Conservation (phyloP, 2,329 filamentous ascomycete species). For the Capronia americana region DNA sequence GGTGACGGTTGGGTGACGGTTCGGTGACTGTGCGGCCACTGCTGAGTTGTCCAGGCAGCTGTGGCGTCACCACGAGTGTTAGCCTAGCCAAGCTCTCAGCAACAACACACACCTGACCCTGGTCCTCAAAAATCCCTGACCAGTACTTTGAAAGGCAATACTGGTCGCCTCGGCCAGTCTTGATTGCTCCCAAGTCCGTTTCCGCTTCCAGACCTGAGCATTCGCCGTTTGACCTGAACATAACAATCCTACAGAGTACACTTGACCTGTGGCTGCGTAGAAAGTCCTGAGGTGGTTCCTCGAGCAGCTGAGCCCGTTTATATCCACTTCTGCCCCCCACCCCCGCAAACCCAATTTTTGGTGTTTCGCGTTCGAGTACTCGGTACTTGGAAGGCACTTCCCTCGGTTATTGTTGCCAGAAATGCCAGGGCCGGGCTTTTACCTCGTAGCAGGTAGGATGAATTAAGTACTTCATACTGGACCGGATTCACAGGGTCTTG, state of each 20-base stretch:
- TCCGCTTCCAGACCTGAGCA: not conserved
- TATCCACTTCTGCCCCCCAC: not conserved
- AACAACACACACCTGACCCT: too few species aligned
- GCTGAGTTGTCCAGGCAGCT: not conserved
- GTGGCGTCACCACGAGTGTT: slow-evolving; percentile 6
- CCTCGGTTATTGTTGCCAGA: not conserved
- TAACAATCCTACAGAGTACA: not conserved
- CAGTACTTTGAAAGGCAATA: too few species aligned
- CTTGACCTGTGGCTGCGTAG: not conserved
- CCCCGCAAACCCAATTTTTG: not conserved
- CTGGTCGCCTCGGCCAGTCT: too few species aligned
- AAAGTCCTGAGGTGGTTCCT: not conserved
- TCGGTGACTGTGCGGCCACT: not conserved
- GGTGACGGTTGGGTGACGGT: not conserved
- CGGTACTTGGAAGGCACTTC: not conserved
- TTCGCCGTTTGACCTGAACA: not conserved
- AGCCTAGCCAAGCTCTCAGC: too few species aligned
- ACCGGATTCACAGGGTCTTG: too few species aligned
- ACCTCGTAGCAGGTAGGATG: too few species aligned
- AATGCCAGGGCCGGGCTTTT: not conserved
- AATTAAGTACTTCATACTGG: too few species aligned
- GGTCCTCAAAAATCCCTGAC: too few species aligned
- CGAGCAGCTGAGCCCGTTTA: not conserved
- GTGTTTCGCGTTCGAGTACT: not conserved
- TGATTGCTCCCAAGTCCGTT: not conserved